Evolutionary conservation across 768 basidiomycete species (phyloP), one percentile per base, ranked within the genome.

Genomic region (Trametes maxima): DNA sequence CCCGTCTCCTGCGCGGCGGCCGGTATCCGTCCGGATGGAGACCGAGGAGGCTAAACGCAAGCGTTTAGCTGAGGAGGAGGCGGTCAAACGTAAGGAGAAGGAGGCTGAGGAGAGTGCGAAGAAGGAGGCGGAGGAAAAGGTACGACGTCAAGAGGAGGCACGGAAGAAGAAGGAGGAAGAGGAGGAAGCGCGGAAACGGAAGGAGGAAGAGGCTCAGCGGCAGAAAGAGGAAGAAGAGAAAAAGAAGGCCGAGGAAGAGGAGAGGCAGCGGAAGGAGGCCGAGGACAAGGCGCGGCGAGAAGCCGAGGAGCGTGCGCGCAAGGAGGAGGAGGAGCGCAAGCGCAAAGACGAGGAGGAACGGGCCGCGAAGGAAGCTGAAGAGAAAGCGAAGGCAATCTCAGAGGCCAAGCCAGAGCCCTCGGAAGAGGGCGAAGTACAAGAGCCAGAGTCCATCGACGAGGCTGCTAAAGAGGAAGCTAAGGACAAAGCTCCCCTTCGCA

Each of bases 1-100:
- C n/a, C 69, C 51, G n/a, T 73, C 78, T 2, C 76, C 79, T 0
- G 71, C 79, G 40, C 53, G 67, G 59, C 69, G 66, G 47, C 62
- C 72, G 8, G 54, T 70, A 22, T 70, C 74, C 10, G 77, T 92
- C 33, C 82, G 89, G 62, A 82, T 92, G 63, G 89, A 92, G 77
- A 85, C 77, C 16, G 79, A 79, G 68, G 81, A 85, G 54, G 80
- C 82, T 25, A 84, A 84, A 68, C 74, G 75, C 66, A 79, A 78
- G 72, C 74, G 80, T 12, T 63, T 81, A 64, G 80, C 78, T 21
- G 77, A 78, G 59, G 80, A 81, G 67, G 73, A 77, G 51, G 69
- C 67, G 44, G 54, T 56, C 33, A 69, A 72, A 61, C 65, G 67
- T 2, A 57, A 50, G 48, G 61, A 65, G 66, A 61, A 67, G 59